Evolutionary conservation across 106 monocot species (phyloP).

Genomic region (Dendrobium huoshanense): DNA sequence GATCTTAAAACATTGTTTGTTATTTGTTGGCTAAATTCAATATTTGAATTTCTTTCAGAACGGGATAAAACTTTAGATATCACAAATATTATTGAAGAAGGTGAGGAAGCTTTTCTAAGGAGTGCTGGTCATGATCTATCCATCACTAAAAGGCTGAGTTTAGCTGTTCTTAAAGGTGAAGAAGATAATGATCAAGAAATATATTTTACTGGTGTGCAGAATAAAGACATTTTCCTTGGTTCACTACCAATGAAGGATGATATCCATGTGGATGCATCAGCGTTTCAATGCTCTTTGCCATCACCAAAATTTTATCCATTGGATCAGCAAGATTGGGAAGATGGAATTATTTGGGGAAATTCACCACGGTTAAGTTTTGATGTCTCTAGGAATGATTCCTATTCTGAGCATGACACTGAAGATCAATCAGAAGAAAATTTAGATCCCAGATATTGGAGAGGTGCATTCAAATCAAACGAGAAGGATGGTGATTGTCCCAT

Average conservation of each 20-base stretch:
- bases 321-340: constrained; percentile 93
- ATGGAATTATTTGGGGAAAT: constrained; percentile 88
- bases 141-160: constrained; percentile 13
- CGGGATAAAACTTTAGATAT: constrained; percentile 33
- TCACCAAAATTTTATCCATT: constrained; percentile 82
- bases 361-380: constrained; percentile 50
- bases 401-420: constrained; percentile 48
- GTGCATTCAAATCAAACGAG: constrained; percentile 8
- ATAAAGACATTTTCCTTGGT: constrained; percentile 45
- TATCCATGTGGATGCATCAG: constrained; percentile 14
- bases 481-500: constrained; percentile 14
- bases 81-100: constrained; percentile 69
- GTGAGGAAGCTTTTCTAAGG: constrained; percentile 62
- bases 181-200: constrained; percentile 20
- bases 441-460: constrained; percentile 10
- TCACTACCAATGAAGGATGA: constrained; percentile 81
- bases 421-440: constrained; percentile 17
- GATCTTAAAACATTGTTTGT: neutral
- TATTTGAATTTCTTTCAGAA: constrained; percentile 31
- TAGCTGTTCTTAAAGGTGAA: constrained; percentile 30
- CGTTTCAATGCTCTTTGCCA: constrained; percentile 20
- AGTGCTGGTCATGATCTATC: constrained; percentile 33
- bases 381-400: constrained; percentile 33
- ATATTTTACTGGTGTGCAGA: constrained; percentile 19
- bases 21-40: constrained; percentile 12